Evolutionary conservation across 208 protist species (phyloP).

Genomic region (Porcisia deanei): DNA sequence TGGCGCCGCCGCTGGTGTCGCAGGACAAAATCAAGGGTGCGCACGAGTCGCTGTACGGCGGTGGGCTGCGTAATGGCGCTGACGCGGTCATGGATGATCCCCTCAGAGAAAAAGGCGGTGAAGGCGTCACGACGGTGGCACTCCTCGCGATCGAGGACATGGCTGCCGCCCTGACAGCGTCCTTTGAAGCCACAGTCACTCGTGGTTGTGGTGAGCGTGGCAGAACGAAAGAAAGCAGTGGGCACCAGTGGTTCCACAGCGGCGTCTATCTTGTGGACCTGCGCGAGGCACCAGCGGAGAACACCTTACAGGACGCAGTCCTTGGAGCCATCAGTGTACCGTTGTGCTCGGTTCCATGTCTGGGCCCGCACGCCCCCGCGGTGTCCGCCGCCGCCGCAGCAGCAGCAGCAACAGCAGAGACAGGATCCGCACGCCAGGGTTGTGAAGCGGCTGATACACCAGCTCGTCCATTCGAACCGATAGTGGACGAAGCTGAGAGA

Average conservation of each 20-base stretch:
- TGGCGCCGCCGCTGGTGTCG: slow-evolving; percentile 9
- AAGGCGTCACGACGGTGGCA: background rate
- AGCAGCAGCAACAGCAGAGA: background rate
- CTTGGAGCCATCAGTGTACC: slow-evolving; percentile 58
- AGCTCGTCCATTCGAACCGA: background rate
- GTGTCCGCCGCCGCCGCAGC: background rate
- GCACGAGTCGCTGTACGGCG: background rate
- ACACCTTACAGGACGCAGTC: slow-evolving; percentile 24
- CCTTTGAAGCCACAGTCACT: background rate
- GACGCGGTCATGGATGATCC: background rate
- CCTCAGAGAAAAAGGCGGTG: background rate
- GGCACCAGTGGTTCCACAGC: slow-evolving; percentile 28
- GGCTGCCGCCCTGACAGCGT: slow-evolving; percentile 7
- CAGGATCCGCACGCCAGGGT: background rate
- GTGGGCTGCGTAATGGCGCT: background rate
- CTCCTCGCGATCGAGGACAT: slow-evolving; percentile 22
- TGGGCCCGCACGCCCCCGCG: background rate
- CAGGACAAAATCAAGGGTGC: background rate
- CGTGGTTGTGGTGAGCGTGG: background rate
- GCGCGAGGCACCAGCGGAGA: slow-evolving; percentile 12
- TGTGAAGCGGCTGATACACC: background rate
- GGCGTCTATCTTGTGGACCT: slow-evolving; percentile 69
- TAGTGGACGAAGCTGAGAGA: background rate
- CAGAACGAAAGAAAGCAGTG: background rate
- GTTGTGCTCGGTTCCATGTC: slow-evolving; percentile 2